Conservation (phyloP, 352 stramenopile species). For the Phytophthora europaea region DNA sequence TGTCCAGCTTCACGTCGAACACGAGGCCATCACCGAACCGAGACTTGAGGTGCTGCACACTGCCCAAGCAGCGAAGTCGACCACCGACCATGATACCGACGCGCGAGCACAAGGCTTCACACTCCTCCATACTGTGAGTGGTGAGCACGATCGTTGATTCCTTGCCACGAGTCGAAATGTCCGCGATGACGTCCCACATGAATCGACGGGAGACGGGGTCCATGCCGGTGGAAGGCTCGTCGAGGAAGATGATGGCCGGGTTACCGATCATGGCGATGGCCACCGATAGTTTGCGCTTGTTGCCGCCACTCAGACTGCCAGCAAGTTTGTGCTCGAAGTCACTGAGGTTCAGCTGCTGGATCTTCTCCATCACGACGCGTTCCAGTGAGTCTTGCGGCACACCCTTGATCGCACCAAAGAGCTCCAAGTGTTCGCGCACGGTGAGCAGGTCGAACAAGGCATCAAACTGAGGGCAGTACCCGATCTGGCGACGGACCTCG, state of each 20-base stretch:
- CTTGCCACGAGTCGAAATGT: constrained; percentile 65
- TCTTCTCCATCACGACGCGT: constrained; percentile 71
- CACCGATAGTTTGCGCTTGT: constrained; percentile 95
- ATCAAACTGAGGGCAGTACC: constrained; percentile 94
- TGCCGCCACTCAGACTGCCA: constrained; percentile 88
- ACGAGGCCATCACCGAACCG: constrained; percentile 95
- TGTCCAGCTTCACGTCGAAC: constrained; percentile 71
- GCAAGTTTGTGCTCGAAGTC: constrained; percentile 85
- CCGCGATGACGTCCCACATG: constrained; percentile 72
- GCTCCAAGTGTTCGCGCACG: constrained; percentile 88
- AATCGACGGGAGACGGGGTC: constrained; percentile 83
- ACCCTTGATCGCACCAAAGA: constrained; percentile 94
- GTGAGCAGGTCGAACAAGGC: constrained; percentile 87
- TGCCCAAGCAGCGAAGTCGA: constrained; percentile 72
- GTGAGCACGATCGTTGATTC: constrained; percentile 85
- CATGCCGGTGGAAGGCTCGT: constrained; percentile 92
- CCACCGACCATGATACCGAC: constrained; percentile 93
- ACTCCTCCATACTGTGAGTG: constrained; percentile 87
- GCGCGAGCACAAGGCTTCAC: constrained; percentile 73
- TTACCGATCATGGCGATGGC: constrained; percentile 94
- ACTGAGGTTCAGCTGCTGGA: constrained; percentile 83
- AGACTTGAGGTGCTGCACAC: constrained; percentile 93
- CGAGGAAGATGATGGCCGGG: constrained; percentile 89
- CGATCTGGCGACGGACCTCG: constrained; percentile 75
- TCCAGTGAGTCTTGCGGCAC: constrained; percentile 78